Conservation (phyloP, 768 basidiomycete genomes). For the Ramaria sp. region DNA sequence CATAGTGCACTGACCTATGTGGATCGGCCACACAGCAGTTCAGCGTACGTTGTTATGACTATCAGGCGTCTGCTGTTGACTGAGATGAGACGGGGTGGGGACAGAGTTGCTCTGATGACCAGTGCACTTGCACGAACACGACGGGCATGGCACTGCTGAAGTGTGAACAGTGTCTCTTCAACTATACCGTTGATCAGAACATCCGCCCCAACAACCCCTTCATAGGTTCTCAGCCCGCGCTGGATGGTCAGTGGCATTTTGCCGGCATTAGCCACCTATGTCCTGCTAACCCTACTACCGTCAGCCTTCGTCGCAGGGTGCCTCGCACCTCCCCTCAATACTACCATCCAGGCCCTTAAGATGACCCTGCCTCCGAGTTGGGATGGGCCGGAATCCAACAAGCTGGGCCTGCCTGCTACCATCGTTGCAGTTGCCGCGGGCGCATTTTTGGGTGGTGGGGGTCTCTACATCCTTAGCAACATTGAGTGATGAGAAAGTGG, state of each 20-base stretch:
- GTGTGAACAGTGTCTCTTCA: conserved; percentile 65
- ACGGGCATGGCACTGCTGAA: conserved; percentile 32
- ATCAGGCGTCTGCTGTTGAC: too few species aligned
- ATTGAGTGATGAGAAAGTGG: conserved; percentile 15
- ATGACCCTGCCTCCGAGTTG: conserved; percentile 40
- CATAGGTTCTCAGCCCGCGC: conserved; percentile 49
- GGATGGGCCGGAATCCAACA: conserved; percentile 47
- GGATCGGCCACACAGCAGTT: background rate
- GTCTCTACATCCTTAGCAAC: conserved; percentile 43
- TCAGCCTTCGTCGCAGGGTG: conserved; percentile 51
- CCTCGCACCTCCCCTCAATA: conserved; percentile 19
- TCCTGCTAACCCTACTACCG: too few species aligned
- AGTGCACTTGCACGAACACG: conserved; percentile 42
- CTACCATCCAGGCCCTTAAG: conserved; percentile 25
- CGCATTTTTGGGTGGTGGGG: conserved; percentile 36
- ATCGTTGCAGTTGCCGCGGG: conserved; percentile 35
- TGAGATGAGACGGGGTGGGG: too few species aligned
- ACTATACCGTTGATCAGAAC: conserved; percentile 40
- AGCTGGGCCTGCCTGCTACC: conserved; percentile 34
- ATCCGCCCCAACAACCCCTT: conserved; percentile 36
- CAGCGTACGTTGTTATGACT: background rate
- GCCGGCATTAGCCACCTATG: too few species aligned
- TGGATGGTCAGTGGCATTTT: conserved; percentile 41
- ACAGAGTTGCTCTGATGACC: conserved; percentile 36
- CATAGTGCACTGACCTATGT: background rate